Percentiles rank a stretch among this genome's conserved stretches.
phyloP scores from a whole-genome alignment of 2,329 filamentous ascomycete species.

The Apiospora arundinis region DNA sequence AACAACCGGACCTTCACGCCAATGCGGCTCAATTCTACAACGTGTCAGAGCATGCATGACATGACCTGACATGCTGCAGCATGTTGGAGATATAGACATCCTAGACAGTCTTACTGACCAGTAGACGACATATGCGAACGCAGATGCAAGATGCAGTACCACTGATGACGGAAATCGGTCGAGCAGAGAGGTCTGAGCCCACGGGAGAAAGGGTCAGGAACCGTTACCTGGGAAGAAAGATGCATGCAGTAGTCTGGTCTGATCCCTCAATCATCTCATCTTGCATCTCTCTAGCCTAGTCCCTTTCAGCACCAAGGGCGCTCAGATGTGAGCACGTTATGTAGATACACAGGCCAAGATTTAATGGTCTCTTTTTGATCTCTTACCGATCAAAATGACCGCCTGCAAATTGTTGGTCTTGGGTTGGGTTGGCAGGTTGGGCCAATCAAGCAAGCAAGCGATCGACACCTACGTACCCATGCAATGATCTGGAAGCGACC shows the following conservation, averaged over 20 bases:
- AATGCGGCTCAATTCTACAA: too few species aligned
- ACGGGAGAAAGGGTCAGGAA: neutral
- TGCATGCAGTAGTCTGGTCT: constrained; percentile 3
- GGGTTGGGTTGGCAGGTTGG: neutral
- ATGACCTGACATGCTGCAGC: too few species aligned
- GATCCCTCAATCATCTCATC: neutral
- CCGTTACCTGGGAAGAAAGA: neutral
- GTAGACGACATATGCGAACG: neutral
- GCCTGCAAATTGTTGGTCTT: neutral
- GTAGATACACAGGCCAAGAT: neutral
- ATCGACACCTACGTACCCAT: too few species aligned
- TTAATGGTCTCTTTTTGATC: neutral
- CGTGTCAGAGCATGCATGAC: too few species aligned
- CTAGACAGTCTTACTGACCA: too few species aligned
- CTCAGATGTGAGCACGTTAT: neutral
- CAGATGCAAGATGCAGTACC: neutral
- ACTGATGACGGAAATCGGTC: neutral
- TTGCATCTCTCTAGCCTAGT: neutral
- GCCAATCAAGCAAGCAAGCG: neutral
- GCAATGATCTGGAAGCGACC: neutral
- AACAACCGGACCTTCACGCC: too few species aligned
- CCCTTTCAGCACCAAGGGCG: neutral
- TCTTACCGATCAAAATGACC: neutral
- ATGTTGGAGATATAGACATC: neutral
- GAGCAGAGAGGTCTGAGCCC: neutral